These are phyloP conservation scores for Yamadazyma siamensis DNA, from an alignment of 1,139 yeast species.

Conservation along the genomic window DNA sequence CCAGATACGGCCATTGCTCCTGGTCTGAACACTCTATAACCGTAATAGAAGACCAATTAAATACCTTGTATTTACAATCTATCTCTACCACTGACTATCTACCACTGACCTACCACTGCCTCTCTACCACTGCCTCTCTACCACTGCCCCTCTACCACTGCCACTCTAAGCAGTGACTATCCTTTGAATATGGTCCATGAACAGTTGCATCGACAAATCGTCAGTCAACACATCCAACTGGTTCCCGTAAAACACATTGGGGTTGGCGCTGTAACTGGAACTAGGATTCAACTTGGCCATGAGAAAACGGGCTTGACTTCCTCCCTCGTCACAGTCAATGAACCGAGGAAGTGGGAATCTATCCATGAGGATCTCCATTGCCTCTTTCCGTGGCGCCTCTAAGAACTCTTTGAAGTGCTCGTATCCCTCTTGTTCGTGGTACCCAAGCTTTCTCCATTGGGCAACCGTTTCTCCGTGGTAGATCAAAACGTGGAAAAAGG, in stretches of 20 bases:
- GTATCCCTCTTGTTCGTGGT: constrained; percentile 64
- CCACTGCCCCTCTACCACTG: too few species aligned
- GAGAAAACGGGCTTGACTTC: constrained; percentile 64
- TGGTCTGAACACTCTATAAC: too few species aligned
- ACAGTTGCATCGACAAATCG: constrained; percentile 66
- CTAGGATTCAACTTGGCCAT: constrained; percentile 76
- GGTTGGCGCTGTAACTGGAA: constrained; percentile 50
- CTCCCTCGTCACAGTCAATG: constrained; percentile 90
- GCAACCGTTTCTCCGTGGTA: constrained; percentile 69
- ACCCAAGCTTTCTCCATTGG: constrained; percentile 66
- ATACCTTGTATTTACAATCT: too few species aligned
- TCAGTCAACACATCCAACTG: constrained; percentile 56
- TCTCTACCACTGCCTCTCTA: too few species aligned
- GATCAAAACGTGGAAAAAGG: constrained; percentile 70
- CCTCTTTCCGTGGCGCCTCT: constrained; percentile 65
- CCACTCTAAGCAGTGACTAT: constrained; percentile 29
- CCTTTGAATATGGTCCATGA: constrained; percentile 55
- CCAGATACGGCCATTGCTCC: too few species aligned
- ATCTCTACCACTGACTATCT: too few species aligned
- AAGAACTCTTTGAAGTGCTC: constrained; percentile 58
- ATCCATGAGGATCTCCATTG: constrained; percentile 62
- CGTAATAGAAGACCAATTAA: too few species aligned
- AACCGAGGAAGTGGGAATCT: constrained; percentile 91
- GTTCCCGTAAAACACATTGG: constrained; percentile 30
- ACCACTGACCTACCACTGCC: too few species aligned